Conservation (phyloP, 768 basidiomycete species). For the Aureoboletus auriporus region DNA sequence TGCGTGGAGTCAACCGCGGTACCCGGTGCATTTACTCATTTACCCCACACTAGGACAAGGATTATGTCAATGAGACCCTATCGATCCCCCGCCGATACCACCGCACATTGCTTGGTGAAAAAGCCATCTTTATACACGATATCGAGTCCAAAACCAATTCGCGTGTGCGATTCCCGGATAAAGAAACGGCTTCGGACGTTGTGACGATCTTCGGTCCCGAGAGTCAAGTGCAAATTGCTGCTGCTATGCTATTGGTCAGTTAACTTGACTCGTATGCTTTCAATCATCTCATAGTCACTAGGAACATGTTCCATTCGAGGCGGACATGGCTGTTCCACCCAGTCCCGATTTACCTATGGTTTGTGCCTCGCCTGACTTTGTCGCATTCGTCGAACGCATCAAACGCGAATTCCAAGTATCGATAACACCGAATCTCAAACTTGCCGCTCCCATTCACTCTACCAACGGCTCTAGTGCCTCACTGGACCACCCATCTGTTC, state of each 20-base stretch:
- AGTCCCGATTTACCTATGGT: conserved; percentile 75
- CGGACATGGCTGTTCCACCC: conserved; percentile 88
- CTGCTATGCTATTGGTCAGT: conserved; percentile 88
- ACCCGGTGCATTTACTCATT: neutral
- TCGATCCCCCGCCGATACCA: conserved; percentile 94
- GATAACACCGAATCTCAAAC: conserved; percentile 76
- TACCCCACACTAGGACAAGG: conserved; percentile 70
- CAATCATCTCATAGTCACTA: conserved; percentile 28
- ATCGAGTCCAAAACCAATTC: conserved; percentile 97
- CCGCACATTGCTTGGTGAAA: conserved; percentile 91
- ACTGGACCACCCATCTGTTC: conserved; percentile 43
- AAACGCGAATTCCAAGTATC: conserved; percentile 94
- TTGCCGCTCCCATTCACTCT: conserved; percentile 29
- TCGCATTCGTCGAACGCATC: conserved; percentile 80
- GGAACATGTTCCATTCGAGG: conserved; percentile 97
- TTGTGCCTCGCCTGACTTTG: conserved; percentile 77
- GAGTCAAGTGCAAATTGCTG: conserved; percentile 94
- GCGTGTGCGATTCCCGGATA: conserved; percentile 86
- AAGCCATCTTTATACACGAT: conserved; percentile 94
- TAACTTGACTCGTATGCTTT: neutral
- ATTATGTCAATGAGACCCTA: conserved; percentile 91
- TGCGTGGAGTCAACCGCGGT: conserved; percentile 30
- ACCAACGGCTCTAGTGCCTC: conserved; percentile 46
- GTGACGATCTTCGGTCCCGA: conserved; percentile 97
- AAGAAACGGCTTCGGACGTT: conserved; percentile 90